Conservation (phyloP, 2,329 filamentous ascomycete species). For the Cryphonectria japonica region DNA sequence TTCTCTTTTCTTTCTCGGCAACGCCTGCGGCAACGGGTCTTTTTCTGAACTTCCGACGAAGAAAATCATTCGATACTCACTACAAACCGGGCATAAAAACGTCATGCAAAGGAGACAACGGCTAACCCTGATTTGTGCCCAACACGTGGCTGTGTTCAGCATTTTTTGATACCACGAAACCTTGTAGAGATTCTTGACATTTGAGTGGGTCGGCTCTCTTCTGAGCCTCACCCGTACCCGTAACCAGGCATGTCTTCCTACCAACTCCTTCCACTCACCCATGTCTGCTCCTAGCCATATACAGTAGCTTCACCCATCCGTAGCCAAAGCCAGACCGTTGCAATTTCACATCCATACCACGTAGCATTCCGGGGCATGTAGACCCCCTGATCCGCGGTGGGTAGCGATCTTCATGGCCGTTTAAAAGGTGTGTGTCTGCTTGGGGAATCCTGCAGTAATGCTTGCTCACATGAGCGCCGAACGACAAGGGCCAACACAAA, state of each 20-base stretch:
- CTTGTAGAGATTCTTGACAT: neutral
- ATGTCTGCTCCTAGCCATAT: neutral
- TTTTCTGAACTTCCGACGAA: neutral
- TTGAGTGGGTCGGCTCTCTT: neutral
- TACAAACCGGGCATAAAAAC: neutral
- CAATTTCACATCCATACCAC: neutral
- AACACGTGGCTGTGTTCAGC: neutral
- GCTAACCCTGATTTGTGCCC: neutral
- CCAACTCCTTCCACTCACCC: neutral
- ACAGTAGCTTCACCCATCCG: neutral
- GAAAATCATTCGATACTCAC: neutral
- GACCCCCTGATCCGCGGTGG: neutral
- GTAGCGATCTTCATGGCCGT: neutral
- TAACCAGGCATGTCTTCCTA: neutral
- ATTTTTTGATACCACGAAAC: constrained; percentile 1
- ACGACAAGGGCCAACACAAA: neutral
- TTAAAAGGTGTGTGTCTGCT: neutral
- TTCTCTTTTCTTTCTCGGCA: neutral
- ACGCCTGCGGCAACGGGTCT: neutral
- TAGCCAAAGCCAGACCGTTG: neutral
- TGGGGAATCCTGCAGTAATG: constrained; percentile 5
- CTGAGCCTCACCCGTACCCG: neutral
- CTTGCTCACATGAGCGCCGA: constrained; percentile 6
- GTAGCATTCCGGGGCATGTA: neutral
- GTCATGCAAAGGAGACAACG: neutral